These are phyloP conservation scores for Leptomonas pyrrhocoris DNA, from an alignment of 208 protist species.

Conservation along the genomic window DNA sequence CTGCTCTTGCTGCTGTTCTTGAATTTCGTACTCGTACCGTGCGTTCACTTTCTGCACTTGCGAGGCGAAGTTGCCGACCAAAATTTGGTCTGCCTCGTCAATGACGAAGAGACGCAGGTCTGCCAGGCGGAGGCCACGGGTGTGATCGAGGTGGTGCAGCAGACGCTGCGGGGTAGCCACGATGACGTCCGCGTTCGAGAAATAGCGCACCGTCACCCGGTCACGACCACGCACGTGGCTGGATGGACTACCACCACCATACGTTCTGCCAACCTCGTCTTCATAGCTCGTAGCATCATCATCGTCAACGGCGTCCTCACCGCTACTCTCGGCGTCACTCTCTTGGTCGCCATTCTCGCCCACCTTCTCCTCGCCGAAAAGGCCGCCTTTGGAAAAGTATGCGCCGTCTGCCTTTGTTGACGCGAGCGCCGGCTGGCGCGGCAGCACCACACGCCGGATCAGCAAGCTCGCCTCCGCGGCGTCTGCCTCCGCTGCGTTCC, in stretches of 20 bases:
- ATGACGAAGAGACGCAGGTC: slow-evolving; percentile 82
- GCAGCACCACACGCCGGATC: slow-evolving; percentile 46
- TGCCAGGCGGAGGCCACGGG: slow-evolving; percentile 58
- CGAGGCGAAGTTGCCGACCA: slow-evolving; percentile 77
- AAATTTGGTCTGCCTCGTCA: slow-evolving; percentile 90
- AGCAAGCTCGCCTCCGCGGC: slow-evolving; percentile 53
- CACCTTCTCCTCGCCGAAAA: slow-evolving; percentile 1
- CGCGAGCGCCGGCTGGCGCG: neutral
- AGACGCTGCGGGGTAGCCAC: slow-evolving; percentile 84
- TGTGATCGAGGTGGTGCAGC: slow-evolving; percentile 78
- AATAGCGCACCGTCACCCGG: slow-evolving; percentile 43
- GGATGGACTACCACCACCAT: neutral
- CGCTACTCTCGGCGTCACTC: neutral
- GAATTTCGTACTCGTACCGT: slow-evolving; percentile 68
- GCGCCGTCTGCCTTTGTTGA: neutral
- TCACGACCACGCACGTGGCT: neutral
- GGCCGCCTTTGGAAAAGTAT: no score
- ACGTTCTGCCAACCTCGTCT: neutral
- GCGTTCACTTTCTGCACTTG: slow-evolving; percentile 82
- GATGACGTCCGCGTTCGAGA: slow-evolving; percentile 80
- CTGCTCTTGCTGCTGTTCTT: slow-evolving; percentile 21
- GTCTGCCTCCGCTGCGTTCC: slow-evolving; percentile 3
- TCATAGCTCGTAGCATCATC: slow-evolving; percentile 3
- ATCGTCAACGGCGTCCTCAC: slow-evolving; percentile 1
- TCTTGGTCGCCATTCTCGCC: neutral